Evolutionary conservation across 805 yeast genomes (phyloP).

Genomic region (Saccharomycopsis vini): DNA sequence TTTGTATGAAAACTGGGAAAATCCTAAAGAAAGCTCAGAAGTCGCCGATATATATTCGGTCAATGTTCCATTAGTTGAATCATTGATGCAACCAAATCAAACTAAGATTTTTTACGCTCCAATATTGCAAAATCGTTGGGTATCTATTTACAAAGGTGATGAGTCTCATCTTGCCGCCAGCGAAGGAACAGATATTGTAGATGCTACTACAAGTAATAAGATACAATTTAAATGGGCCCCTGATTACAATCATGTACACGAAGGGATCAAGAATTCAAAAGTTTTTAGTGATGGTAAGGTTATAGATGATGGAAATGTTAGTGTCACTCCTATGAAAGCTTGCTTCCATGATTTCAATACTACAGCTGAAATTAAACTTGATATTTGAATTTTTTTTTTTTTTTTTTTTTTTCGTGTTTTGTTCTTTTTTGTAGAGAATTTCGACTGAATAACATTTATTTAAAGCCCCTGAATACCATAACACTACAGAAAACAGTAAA

Average conservation of each 20-base stretch:
- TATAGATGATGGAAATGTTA: conserved; percentile 52
- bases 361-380: conserved; percentile 49
- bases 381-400: conserved; percentile 3
- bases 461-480: no score
- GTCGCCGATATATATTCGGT: conserved; percentile 66
- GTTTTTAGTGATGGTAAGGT: conserved; percentile 63
- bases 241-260: conserved; percentile 59
- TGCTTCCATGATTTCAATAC: conserved; percentile 50
- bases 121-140: conserved; percentile 77
- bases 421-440: background rate
- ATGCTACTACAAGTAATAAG: conserved; percentile 34
- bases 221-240: conserved; percentile 76
- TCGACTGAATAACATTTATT: background rate
- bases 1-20: conserved; percentile 54
- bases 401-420: background rate
- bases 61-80: conserved; percentile 67
- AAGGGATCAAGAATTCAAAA: conserved; percentile 35
- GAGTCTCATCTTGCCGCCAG: conserved; percentile 16
- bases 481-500: no score
- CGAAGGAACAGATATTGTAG: conserved; percentile 36
- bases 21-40: conserved; percentile 6
- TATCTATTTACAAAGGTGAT: conserved; percentile 33
- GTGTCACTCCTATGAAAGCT: conserved; percentile 68
- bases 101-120: conserved; percentile 69
- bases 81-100: conserved; percentile 35